A percentile compares a stretch with the other conserved stretches of the same genome.
Conservation (phyloP, 805 yeast genomes). For the Ogataea nonfermentans region DNA sequence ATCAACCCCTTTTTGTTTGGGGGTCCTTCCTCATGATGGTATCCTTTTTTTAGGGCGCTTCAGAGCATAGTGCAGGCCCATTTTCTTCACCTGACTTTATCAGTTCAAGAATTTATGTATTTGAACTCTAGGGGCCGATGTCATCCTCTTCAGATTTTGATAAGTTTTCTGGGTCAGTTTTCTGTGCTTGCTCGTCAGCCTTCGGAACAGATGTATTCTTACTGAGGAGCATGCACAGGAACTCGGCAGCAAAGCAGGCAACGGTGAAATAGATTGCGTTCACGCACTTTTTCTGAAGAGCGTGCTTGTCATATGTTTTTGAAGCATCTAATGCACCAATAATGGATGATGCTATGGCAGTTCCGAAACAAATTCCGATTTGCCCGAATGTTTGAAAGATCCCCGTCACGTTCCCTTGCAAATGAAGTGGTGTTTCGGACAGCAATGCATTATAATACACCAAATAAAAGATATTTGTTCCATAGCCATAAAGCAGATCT, state of each 20-base stretch:
- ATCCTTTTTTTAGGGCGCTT: too few species aligned
- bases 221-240: constrained; percentile 3
- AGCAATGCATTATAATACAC: constrained; percentile 3
- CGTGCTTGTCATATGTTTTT: background rate
- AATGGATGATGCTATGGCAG: constrained; percentile 5
- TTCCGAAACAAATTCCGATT: constrained; percentile 4
- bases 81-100: too few species aligned
- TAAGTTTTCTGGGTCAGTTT: too few species aligned
- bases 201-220: background rate
- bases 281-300: constrained; percentile 4
- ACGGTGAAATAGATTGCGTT: constrained; percentile 4
- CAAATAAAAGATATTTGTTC: constrained; percentile 5
- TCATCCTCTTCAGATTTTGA: background rate
- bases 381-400: constrained; percentile 10
- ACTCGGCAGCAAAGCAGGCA: constrained; percentile 2
- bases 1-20: too few species aligned
- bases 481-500: background rate
- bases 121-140: too few species aligned
- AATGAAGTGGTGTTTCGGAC: constrained; percentile 5
- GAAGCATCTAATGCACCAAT: constrained; percentile 2
- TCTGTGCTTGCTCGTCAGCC: too few species aligned
- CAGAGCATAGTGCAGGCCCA: too few species aligned
- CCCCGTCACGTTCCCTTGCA: constrained; percentile 7
- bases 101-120: too few species aligned
- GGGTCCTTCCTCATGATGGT: too few species aligned